Evolutionary conservation across 2,329 filamentous ascomycete genomes (phyloP).

Genomic region (Penicillium janthinellum): DNA sequence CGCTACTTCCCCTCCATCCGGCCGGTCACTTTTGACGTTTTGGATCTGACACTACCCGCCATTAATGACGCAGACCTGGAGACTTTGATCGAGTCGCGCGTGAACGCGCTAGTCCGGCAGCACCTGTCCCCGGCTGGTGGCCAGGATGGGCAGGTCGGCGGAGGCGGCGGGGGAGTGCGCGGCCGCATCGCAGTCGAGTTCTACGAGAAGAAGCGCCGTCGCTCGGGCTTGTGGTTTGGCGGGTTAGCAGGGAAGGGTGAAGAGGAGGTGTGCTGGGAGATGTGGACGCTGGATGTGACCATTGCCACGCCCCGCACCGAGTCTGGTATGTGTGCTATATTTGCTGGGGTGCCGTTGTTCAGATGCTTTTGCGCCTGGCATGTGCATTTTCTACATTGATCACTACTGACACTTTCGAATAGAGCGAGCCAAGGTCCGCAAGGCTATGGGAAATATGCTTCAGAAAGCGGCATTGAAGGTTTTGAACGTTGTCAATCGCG

Average conservation of each 20-base stretch:
- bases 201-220: constrained; percentile 86
- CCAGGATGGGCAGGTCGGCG: constrained; percentile 38
- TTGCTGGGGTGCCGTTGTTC: background rate
- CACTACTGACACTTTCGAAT: background rate
- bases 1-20: constrained; percentile 88
- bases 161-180: constrained; percentile 60
- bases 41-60: constrained; percentile 86
- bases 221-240: constrained; percentile 70
- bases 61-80: constrained; percentile 90
- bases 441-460: constrained; percentile 87
- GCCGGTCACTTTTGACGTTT: constrained; percentile 81
- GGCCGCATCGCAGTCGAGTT: constrained; percentile 87
- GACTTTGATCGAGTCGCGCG: constrained; percentile 88
- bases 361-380: background rate
- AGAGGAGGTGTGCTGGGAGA: constrained; percentile 96
- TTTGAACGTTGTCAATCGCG: constrained; percentile 78
- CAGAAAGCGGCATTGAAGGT: constrained; percentile 88
- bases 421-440: constrained; percentile 87
- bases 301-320: constrained; percentile 87
- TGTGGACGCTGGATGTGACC: constrained; percentile 92
- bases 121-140: constrained; percentile 63
- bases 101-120: constrained; percentile 75
- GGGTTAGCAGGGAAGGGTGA: constrained; percentile 64
- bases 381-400: background rate
- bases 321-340: constrained; percentile 62